Evolutionary conservation across 192 early-diverging fungal species (phyloP).

Genomic region (Coemansia asiatica): DNA sequence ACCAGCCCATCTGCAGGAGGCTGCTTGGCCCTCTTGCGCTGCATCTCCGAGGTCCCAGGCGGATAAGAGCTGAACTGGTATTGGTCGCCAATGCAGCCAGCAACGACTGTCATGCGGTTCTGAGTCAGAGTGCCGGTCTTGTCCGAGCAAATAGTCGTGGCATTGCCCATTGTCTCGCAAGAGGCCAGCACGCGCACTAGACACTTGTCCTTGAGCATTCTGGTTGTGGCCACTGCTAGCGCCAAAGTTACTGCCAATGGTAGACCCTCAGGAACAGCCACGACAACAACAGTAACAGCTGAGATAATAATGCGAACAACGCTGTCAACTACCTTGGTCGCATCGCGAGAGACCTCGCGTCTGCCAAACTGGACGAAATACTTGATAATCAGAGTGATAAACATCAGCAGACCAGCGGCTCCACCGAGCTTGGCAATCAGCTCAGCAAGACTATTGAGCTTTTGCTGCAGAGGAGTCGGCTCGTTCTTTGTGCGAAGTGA

Average conservation of each 20-base stretch:
- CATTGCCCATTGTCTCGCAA: slow-evolving; percentile 99
- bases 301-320: slow-evolving; percentile 83
- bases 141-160: slow-evolving; percentile 97
- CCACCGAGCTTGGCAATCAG: slow-evolving; percentile 91
- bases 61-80: slow-evolving; percentile 63
- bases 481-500: slow-evolving; percentile 81
- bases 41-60: slow-evolving; percentile 51
- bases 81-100: slow-evolving; percentile 74
- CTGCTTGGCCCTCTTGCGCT: slow-evolving; percentile 50
- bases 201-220: slow-evolving; percentile 98
- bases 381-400: slow-evolving; percentile 82
- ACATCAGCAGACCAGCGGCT: slow-evolving; percentile 81
- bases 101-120: slow-evolving; percentile 97
- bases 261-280: slow-evolving; percentile 97
- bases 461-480: slow-evolving; percentile 89
- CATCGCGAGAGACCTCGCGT: slow-evolving; percentile 44
- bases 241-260: slow-evolving; percentile 96
- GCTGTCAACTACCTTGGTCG: slow-evolving; percentile 60
- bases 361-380: slow-evolving; percentile 70
- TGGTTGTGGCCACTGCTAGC: slow-evolving; percentile 88
- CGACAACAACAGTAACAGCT: slow-evolving; percentile 92
- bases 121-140: slow-evolving; percentile 98
- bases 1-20: slow-evolving; percentile 47
- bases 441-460: slow-evolving; percentile 86
- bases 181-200: slow-evolving; percentile 92